Evolutionary conservation across 345 rosid species (phyloP).

Genomic region (Tarenaya hassleriana): DNA sequence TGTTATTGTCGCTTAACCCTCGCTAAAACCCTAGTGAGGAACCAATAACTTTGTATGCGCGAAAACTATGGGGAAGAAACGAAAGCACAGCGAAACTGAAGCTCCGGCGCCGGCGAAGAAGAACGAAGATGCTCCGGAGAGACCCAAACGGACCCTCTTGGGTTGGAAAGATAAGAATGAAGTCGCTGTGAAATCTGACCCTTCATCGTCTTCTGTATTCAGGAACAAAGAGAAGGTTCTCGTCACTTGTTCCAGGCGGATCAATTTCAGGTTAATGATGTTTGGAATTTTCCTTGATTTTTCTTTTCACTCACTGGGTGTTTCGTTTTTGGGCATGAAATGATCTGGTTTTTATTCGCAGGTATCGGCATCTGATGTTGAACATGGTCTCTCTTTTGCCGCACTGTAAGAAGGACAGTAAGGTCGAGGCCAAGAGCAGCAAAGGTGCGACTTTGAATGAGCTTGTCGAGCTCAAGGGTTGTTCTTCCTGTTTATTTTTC

Average conservation of each 20-base stretch:
- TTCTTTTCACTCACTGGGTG: not conserved
- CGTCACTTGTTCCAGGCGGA: slow-evolving; percentile 90
- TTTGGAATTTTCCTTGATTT: not conserved
- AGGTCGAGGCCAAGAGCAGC: slow-evolving; percentile 73
- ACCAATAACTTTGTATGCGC: no score
- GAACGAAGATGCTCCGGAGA: slow-evolving; percentile 47
- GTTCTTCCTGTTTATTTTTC: slow-evolving; percentile 80
- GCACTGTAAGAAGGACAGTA: slow-evolving; percentile 92
- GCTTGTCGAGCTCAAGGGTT: slow-evolving; percentile 80
- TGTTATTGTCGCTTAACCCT: no score
- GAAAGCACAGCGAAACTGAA: slow-evolving; percentile 63
- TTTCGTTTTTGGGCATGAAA: slow-evolving; percentile 4
- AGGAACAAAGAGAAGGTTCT: slow-evolving; percentile 96
- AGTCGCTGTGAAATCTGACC: slow-evolving; percentile 19
- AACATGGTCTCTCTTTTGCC: slow-evolving; percentile 86
- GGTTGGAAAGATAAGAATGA: slow-evolving; percentile 75
- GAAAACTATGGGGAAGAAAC: slow-evolving; percentile 63
- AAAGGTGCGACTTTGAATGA: slow-evolving; percentile 79
- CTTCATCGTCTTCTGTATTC: slow-evolving; percentile 23
- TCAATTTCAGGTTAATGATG: slow-evolving; percentile 60
- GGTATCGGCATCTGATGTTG: slow-evolving; percentile 96
- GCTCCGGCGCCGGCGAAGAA: slow-evolving; percentile 36
- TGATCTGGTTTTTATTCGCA: slow-evolving; percentile 18
- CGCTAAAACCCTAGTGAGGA: no score
- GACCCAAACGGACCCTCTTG: slow-evolving; percentile 68